Percentiles rank a stretch among this genome's conserved stretches.
Evolutionary conservation across 805 yeast species (phyloP).

Genomic region (Saccharomyces eubayanus): DNA sequence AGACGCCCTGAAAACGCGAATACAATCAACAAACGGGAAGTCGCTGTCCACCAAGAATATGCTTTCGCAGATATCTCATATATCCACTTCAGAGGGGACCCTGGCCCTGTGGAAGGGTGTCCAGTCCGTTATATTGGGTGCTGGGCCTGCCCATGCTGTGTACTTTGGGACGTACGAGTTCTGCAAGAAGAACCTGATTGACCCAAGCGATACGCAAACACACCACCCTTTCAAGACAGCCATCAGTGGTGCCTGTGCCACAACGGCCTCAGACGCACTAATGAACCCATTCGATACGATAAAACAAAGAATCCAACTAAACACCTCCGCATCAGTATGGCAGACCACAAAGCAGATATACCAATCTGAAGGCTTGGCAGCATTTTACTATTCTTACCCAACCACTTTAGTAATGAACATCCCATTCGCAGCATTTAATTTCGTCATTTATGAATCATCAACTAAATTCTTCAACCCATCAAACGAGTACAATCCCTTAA

Average conservation of each 20-base stretch:
- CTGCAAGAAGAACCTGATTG: constrained; percentile 37
- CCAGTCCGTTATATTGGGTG: constrained; percentile 84
- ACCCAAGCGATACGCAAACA: constrained; percentile 29
- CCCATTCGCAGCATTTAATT: constrained; percentile 92
- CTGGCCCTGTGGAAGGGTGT: constrained; percentile 90
- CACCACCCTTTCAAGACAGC: constrained; percentile 80
- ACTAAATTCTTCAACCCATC: constrained; percentile 78
- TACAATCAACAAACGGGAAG: constrained; percentile 50
- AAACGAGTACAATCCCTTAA: constrained; percentile 73
- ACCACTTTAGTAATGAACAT: constrained; percentile 88
- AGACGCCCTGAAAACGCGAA: constrained; percentile 89
- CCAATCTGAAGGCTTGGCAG: constrained; percentile 56
- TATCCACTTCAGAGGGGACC: constrained; percentile 82
- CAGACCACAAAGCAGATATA: constrained; percentile 38
- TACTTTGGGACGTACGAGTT: constrained; percentile 90
- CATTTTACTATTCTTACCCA: constrained; percentile 90
- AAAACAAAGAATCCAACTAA: constrained; percentile 88
- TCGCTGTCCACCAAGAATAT: constrained; percentile 29
- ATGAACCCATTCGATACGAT: constrained; percentile 97
- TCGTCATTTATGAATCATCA: constrained; percentile 83
- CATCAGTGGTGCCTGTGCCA: constrained; percentile 85
- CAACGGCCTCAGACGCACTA: constrained; percentile 83
- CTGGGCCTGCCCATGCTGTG: constrained; percentile 98
- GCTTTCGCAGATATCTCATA: constrained; percentile 62
- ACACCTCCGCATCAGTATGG: constrained; percentile 19